Percentiles rank a stretch among this genome's conserved stretches.
Evolutionary conservation across 1,139 yeast genomes (phyloP).

Genomic region (Blastobotrys persicus): DNA sequence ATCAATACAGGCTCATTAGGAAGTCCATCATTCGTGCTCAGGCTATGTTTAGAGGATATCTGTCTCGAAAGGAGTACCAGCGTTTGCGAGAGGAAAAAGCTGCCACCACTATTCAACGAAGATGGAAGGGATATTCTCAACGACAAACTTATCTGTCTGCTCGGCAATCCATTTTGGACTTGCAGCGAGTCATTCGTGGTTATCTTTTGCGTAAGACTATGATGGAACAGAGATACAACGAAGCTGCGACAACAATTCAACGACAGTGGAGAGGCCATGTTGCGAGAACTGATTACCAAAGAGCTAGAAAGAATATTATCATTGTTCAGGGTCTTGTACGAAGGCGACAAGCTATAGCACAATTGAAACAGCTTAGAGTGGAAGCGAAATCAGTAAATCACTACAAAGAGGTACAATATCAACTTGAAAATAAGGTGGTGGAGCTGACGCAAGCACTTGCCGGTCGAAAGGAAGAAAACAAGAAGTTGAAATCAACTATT

Average conservation of each 20-base stretch:
- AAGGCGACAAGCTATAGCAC: conserved; percentile 67
- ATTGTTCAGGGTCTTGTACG: conserved; percentile 76
- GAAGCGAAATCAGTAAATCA: conserved; percentile 92
- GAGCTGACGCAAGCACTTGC: conserved; percentile 86
- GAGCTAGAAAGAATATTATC: conserved; percentile 53
- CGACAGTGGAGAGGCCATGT: conserved; percentile 58
- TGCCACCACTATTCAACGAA: conserved; percentile 70
- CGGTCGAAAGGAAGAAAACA: conserved; percentile 75
- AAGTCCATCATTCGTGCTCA: conserved; percentile 59
- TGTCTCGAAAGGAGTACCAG: conserved; percentile 57
- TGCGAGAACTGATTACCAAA: conserved; percentile 48
- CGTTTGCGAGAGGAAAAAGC: conserved; percentile 60
- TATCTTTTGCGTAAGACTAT: conserved; percentile 53
- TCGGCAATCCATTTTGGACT: conserved; percentile 49
- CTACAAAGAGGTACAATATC: conserved; percentile 86
- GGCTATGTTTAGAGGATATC: conserved; percentile 58
- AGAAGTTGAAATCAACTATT: conserved; percentile 63
- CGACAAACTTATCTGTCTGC: conserved; percentile 49
- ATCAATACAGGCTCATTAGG: conserved; percentile 55
- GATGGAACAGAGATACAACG: conserved; percentile 49
- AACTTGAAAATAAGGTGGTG: conserved; percentile 91
- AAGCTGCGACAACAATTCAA: conserved; percentile 72
- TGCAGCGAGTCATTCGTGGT: conserved; percentile 74
- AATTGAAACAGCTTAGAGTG: conserved; percentile 59
- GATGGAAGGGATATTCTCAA: conserved; percentile 61